Evolutionary conservation across 306 rosid genomes (phyloP).

Genomic region (Astragalus glycyphyllos): DNA sequence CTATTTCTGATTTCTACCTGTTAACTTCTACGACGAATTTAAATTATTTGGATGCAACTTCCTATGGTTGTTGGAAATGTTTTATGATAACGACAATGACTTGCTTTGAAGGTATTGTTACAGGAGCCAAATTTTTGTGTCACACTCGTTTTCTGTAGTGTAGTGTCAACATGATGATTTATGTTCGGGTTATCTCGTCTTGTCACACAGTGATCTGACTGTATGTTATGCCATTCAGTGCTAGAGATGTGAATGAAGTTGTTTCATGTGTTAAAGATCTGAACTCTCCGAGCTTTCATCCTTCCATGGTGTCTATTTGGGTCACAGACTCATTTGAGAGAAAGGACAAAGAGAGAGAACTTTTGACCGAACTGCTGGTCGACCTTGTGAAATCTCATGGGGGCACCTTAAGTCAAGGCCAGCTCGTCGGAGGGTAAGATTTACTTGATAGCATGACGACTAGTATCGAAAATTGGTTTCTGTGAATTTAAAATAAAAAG

Average conservation of each 20-base stretch:
- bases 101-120: background rate
- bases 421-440: slow-evolving; percentile 79
- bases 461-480: background rate
- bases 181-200: slow-evolving; percentile 10
- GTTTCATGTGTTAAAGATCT: slow-evolving; percentile 72
- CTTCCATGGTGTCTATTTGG: slow-evolving; percentile 85
- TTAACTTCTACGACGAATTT: background rate
- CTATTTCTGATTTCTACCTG: slow-evolving; percentile 1
- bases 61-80: background rate
- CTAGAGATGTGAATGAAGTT: slow-evolving; percentile 82
- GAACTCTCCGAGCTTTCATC: slow-evolving; percentile 82
- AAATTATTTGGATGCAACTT: background rate
- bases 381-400: slow-evolving; percentile 63
- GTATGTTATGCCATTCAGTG: slow-evolving; percentile 59
- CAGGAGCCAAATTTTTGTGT: background rate
- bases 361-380: slow-evolving; percentile 70
- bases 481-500: background rate
- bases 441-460: slow-evolving; percentile 13
- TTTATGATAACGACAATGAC: background rate
- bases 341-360: slow-evolving; percentile 76
- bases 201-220: slow-evolving; percentile 31
- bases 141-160: background rate
- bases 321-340: slow-evolving; percentile 85
- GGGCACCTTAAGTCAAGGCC: slow-evolving; percentile 58
- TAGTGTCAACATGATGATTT: background rate